Evolutionary conservation across 2,329 filamentous ascomycete genomes (phyloP).

Genomic region (Calonectria henricotiae): DNA sequence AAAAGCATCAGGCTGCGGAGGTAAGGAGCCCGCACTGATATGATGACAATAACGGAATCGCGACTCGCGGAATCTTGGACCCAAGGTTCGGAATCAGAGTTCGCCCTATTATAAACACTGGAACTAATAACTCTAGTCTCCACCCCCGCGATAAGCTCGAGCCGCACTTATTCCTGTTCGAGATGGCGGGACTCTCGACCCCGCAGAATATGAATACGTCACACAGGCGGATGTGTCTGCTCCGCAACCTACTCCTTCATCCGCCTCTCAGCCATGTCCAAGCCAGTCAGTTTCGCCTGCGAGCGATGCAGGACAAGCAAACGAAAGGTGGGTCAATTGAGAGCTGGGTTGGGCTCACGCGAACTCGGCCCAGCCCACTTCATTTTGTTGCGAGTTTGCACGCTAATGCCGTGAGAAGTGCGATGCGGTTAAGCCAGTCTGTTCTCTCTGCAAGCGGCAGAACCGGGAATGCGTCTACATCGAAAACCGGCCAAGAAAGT

Average conservation of each 20-base stretch:
- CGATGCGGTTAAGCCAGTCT: constrained; percentile 12
- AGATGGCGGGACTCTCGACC: constrained; percentile 13
- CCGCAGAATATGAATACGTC: constrained; percentile 14
- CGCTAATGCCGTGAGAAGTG: constrained; percentile 9
- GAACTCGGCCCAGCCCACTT: neutral
- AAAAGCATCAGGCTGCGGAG: neutral
- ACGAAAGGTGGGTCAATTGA: constrained; percentile 17
- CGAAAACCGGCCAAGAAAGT: constrained; percentile 20
- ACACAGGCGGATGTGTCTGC: constrained; percentile 9
- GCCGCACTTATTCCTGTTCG: constrained; percentile 15
- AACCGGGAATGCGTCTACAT: constrained; percentile 23
- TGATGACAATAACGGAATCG: constrained; percentile 1
- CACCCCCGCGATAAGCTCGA: constrained; percentile 23
- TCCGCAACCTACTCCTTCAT: constrained; percentile 22
- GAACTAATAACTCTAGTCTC: neutral
- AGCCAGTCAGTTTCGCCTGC: constrained; percentile 23
- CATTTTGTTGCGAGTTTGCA: neutral
- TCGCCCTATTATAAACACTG: neutral
- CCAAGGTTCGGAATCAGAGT: constrained; percentile 10
- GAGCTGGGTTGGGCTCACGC: neutral
- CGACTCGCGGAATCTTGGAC: neutral
- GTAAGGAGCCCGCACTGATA: constrained; percentile 18
- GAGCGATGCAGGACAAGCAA: constrained; percentile 23
- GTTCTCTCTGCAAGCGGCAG: constrained; percentile 18
- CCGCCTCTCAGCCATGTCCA: constrained; percentile 15